Conservation (phyloP, 129 eudicot species). For the Lactuca sativa region DNA sequence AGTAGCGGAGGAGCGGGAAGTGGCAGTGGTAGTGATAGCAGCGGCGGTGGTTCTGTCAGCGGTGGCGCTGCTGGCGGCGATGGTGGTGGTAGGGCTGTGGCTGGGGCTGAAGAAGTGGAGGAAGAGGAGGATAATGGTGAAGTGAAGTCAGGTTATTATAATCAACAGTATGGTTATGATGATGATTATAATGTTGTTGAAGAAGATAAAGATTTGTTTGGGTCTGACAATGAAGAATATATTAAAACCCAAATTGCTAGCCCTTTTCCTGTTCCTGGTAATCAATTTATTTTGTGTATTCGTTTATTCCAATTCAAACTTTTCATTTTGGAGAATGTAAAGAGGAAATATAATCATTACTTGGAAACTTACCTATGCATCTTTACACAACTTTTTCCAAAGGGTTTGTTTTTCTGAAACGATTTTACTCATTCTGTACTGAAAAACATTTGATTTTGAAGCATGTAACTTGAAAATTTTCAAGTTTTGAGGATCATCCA, state of each 20-base stretch:
- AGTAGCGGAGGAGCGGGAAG: conserved; percentile 39
- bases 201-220: conserved; percentile 78
- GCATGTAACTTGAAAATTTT: background rate
- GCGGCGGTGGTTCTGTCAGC: conserved; percentile 41
- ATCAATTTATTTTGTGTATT: background rate
- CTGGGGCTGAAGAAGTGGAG: conserved; percentile 26
- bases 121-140: conserved; percentile 58
- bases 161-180: conserved; percentile 33
- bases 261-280: conserved; percentile 92
- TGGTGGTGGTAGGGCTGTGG: conserved; percentile 19
- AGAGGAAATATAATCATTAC: background rate
- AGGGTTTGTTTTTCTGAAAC: background rate
- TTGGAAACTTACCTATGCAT: background rate
- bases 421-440: background rate
- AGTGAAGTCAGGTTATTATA: conserved; percentile 50
- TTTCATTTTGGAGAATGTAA: background rate
- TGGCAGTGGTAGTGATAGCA: conserved; percentile 27
- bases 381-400: background rate
- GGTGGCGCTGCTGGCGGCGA: conserved; percentile 31
- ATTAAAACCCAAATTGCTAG: conserved; percentile 62
- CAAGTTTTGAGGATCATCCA: background rate
- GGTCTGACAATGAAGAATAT: conserved; percentile 93
- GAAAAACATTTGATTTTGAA: background rate
- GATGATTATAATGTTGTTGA: conserved; percentile 51
- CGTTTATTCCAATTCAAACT: background rate